A percentile compares a stretch with the other conserved stretches of the same genome.
These are phyloP conservation scores for Fusarium acutatum DNA, from an alignment of 2,329 filamentous ascomycete species.

Conservation along the genomic window DNA sequence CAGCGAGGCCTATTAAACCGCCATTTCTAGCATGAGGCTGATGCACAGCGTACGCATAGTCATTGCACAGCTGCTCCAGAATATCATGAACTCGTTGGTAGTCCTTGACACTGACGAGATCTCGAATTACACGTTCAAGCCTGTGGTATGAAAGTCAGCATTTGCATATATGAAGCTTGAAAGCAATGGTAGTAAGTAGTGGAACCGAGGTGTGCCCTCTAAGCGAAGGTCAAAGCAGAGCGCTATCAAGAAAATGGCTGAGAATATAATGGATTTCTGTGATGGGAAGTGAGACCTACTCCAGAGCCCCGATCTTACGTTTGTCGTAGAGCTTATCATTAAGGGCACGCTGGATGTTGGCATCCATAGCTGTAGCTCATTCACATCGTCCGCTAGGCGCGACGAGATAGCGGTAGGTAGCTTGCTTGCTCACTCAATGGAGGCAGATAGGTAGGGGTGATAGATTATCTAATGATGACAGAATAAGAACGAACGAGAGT, in stretches of 20 bases:
- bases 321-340: slow-evolving; percentile 99
- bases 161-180: neutral
- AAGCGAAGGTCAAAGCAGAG: neutral
- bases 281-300: slow-evolving; percentile 67
- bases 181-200: neutral
- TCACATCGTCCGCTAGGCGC: slow-evolving; percentile 34
- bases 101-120: slow-evolving; percentile 79
- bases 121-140: slow-evolving; percentile 89
- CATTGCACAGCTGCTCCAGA: slow-evolving; percentile 95
- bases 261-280: neutral
- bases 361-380: slow-evolving; percentile 72
- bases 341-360: slow-evolving; percentile 85
- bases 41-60: slow-evolving; percentile 97
- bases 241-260: neutral
- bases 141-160: slow-evolving; percentile 54
- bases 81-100: slow-evolving; percentile 84
- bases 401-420: slow-evolving; percentile 8
- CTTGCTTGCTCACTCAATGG: neutral
- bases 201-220: neutral
- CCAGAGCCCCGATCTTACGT: slow-evolving; percentile 93
- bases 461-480: neutral
- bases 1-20: slow-evolving; percentile 92
- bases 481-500: neutral
- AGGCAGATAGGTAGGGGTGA: neutral
- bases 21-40: slow-evolving; percentile 97